Evolutionary conservation across 140 eudicot genomes (phyloP).

Genomic region (Senecio squalidus): DNA sequence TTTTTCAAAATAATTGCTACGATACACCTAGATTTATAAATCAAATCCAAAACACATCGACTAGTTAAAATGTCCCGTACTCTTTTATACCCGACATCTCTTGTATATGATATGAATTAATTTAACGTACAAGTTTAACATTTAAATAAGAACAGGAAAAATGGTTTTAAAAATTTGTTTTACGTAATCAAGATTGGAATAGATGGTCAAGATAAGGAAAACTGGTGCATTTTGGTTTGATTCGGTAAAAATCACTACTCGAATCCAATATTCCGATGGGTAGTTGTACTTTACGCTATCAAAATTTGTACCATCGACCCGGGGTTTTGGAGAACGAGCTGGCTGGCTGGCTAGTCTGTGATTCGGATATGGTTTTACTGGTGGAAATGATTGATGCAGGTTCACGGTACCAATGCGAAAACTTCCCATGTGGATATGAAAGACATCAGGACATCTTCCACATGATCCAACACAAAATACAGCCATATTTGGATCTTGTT

Average conservation of each 20-base stretch:
- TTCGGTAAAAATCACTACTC: neutral
- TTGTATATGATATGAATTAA: too few species aligned
- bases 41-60: too few species aligned
- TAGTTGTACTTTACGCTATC: conserved; percentile 5
- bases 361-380: neutral
- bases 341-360: neutral
- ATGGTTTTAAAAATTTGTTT: too few species aligned
- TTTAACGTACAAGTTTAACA: neutral
- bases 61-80: too few species aligned
- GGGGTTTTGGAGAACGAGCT: neutral
- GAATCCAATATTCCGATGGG: neutral
- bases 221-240: neutral
- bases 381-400: conserved; percentile 24
- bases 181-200: too few species aligned
- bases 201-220: too few species aligned
- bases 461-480: conserved; percentile 38
- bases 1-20: too few species aligned
- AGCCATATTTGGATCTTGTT: conserved; percentile 25
- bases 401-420: conserved; percentile 28
- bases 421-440: conserved; percentile 39
- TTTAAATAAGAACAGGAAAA: too few species aligned
- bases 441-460: conserved; percentile 28
- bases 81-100: too few species aligned
- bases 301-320: conserved; percentile 2
- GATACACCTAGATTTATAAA: too few species aligned